Evolutionary conservation across 495 filamentous ascomycete species (phyloP), one percentile per base, ranked within the genome.

Genomic region (Penicillium salamii): DNA sequence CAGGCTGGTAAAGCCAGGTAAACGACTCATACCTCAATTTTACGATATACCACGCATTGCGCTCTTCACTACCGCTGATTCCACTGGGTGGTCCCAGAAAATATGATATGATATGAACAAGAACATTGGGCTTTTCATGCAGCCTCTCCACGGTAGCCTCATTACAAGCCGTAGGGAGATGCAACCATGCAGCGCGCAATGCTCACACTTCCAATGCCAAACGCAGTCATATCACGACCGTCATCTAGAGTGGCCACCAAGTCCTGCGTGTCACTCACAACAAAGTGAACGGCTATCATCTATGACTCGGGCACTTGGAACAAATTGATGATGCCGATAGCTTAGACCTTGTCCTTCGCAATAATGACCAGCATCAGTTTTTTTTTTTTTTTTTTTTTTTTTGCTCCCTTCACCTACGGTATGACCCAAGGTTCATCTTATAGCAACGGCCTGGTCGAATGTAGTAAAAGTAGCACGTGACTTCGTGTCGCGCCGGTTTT

Each of bases 1-100:
- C 77, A 80, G 54, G 76, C 71, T 29, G 68, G 70, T 34, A 79
- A 78, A 50, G 70, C 67, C 18, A 65, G 67, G 38, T 78, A 66
- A 72, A 63, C 26, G 42, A 44, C 29, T 5, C 42, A 26, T 34
- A 38, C 33, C 18, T 44, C 29, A 36, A 55, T 19, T 42, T 52
- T 29, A 54, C 36, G 42, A 38, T 37, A 43, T 38, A 49, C 36
- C 8, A 45, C 49, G 31, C 53, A 61, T 42, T 31, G 42, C 52
- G 42, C 50, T 46, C 45, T 44, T 24, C 31, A 56, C 40, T 29
- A 44, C 50, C 47, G 45, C 50, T 62, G 57, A 49, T 60, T 42
- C 44, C 55, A 45, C 49, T 26, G 15, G 46, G 53, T 37, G 42
- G 29, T 55, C 51, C 31, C 43, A 53, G 63, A 51, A 57, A 65